A percentile compares a stretch with the other conserved stretches of the same genome.
These are phyloP conservation scores for Chaetomiaceae sp. DNA, from an alignment of 2,329 filamentous ascomycete genomes.

Conservation along the genomic window DNA sequence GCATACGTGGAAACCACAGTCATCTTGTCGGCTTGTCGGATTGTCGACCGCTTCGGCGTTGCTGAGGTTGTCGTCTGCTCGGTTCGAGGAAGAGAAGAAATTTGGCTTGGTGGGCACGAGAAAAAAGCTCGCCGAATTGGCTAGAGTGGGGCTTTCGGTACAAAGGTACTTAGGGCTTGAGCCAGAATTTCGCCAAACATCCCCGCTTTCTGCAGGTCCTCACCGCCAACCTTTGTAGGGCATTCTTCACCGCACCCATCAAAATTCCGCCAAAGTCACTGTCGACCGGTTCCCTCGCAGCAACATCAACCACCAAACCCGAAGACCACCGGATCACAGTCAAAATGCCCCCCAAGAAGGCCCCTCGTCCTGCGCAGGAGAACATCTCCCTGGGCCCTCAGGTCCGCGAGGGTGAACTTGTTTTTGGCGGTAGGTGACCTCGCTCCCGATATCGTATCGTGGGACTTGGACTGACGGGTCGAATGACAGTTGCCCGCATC, in stretches of 20 bases:
- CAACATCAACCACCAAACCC: constrained; percentile 29
- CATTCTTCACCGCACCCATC: constrained; percentile 26
- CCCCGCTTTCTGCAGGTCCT: constrained; percentile 22
- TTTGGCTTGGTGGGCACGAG: constrained; percentile 15
- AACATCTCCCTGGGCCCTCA: constrained; percentile 98
- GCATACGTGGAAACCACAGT: constrained; percentile 30
- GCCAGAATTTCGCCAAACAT: constrained; percentile 5
- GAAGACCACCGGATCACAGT: constrained; percentile 31
- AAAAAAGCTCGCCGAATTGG: constrained; percentile 15
- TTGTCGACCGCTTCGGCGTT: constrained; percentile 31
- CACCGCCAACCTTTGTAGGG: constrained; percentile 26
- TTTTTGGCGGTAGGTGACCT: constrained; percentile 66
- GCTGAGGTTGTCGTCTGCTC: constrained; percentile 24
- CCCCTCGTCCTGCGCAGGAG: constrained; percentile 78
- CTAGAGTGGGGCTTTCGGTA: constrained; percentile 21
- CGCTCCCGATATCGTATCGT: background rate
- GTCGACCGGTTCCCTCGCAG: constrained; percentile 22
- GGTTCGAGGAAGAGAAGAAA: constrained; percentile 16
- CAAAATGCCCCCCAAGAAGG: constrained; percentile 94
- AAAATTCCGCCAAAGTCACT: constrained; percentile 20
- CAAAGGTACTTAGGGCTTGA: constrained; percentile 27
- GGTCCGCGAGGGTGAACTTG: constrained; percentile 83
- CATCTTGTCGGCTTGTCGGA: constrained; percentile 37
- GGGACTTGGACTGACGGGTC: constrained; percentile 2
- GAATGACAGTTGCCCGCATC: constrained; percentile 71